Percentiles rank a stretch among this genome's conserved stretches.
Conservation (phyloP, 2,329 filamentous ascomycete genomes). For the Trichoderma koningii region DNA sequence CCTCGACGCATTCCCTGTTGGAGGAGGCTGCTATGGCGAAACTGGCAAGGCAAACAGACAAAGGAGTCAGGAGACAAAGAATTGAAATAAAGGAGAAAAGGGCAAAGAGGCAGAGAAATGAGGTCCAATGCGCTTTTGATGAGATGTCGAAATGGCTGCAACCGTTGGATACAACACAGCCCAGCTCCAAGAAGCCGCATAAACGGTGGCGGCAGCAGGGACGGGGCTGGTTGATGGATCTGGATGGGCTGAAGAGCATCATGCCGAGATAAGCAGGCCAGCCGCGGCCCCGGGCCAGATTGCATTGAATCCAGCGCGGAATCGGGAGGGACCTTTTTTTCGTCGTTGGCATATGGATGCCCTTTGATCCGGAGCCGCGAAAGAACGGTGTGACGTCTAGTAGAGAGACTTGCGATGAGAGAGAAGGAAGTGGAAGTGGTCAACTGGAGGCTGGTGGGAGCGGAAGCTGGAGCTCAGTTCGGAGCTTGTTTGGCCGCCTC, state of each 20-base stretch:
- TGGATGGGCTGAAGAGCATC: constrained; percentile 15
- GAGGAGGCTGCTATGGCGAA: background rate
- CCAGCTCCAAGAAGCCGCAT: constrained; percentile 13
- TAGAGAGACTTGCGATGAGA: background rate
- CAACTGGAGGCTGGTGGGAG: too few species aligned
- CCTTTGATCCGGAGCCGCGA: constrained; percentile 7
- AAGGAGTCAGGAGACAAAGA: background rate
- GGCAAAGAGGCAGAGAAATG: background rate
- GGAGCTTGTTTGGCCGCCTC: too few species aligned
- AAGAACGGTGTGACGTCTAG: constrained; percentile 22
- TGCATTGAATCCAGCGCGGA: constrained; percentile 5
- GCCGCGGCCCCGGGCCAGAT: background rate
- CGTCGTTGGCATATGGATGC: background rate
- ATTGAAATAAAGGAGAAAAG: background rate
- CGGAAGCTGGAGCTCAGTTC: background rate
- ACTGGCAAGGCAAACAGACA: background rate
- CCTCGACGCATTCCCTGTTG: background rate
- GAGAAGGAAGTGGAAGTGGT: too few species aligned
- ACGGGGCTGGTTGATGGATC: constrained; percentile 17
- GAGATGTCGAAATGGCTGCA: constrained; percentile 10
- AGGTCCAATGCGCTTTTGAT: background rate
- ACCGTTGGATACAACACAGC: background rate
- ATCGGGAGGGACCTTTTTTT: constrained; percentile 7
- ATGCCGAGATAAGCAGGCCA: constrained; percentile 22
- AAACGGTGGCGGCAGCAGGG: constrained; percentile 7